Conservation (phyloP, 371 early-diverging fungal species). For the Furculomyces boomerangus region DNA sequence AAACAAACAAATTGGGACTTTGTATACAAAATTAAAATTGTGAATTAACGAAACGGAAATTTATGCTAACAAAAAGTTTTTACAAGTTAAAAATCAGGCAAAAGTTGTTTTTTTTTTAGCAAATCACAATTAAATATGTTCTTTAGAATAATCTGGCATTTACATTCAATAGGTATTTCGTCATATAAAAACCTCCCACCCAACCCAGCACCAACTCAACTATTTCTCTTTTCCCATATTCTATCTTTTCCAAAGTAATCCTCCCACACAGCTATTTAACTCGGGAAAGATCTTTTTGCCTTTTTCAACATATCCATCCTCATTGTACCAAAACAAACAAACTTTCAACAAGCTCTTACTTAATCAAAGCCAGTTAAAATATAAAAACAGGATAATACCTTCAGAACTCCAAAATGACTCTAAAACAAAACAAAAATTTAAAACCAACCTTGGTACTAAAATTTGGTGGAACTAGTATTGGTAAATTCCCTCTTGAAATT, state of each 20-base stretch:
- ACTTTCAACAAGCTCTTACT: not conserved
- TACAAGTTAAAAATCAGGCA: too few species aligned
- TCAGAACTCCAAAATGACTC: not conserved
- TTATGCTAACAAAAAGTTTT: too few species aligned
- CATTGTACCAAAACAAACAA: not conserved
- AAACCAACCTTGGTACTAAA: slow-evolving; percentile 46
- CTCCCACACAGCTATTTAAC: not conserved
- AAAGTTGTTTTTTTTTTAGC: too few species aligned
- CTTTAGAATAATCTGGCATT: too few species aligned
- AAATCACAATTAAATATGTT: too few species aligned
- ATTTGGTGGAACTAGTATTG: slow-evolving; percentile 78
- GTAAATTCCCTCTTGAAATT: slow-evolving; percentile 41
- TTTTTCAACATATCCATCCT: not conserved
- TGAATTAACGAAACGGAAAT: too few species aligned
- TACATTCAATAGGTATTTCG: too few species aligned
- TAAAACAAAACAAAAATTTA: slow-evolving; percentile 4
- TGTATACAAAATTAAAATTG: too few species aligned
- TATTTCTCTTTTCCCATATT: not conserved
- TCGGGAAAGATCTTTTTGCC: not conserved
- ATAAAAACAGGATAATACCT: not conserved
- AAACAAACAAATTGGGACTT: too few species aligned
- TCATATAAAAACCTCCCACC: too few species aligned
- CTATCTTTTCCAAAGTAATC: not conserved
- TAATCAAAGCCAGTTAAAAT: not conserved
- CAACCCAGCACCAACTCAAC: too few species aligned